Conservation (phyloP, 371 early-diverging fungal genomes). For the Fennellomyces sp. region DNA sequence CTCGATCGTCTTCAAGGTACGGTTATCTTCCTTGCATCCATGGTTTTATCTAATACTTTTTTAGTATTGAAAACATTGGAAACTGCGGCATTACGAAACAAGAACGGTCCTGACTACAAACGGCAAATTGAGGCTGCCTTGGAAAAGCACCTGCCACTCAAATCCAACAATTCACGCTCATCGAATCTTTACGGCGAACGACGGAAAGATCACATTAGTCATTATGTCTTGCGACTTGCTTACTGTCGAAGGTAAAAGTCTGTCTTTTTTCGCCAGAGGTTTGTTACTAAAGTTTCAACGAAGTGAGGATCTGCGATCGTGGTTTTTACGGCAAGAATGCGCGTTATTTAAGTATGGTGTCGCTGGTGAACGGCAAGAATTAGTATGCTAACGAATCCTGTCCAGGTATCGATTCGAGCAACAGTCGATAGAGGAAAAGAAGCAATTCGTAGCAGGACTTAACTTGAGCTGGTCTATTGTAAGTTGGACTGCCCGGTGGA, state of each 20-base stretch:
- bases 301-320: constrained; percentile 83
- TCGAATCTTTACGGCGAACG: constrained; percentile 68
- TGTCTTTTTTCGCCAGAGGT: too few species aligned
- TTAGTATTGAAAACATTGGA: constrained; percentile 86
- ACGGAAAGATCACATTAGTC: constrained; percentile 90
- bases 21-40: neutral
- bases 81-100: constrained; percentile 74
- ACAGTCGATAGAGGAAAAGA: constrained; percentile 57
- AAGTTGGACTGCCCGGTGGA: constrained; percentile 8
- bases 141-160: constrained; percentile 72
- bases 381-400: neutral
- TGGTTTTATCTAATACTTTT: neutral
- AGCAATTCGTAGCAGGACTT: constrained; percentile 54
- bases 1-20: constrained; percentile 89
- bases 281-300: neutral
- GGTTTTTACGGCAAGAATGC: constrained; percentile 91
- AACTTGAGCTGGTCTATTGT: constrained; percentile 63
- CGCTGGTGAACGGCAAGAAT: too few species aligned
- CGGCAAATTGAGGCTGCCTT: constrained; percentile 59
- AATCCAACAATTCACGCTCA: constrained; percentile 46
- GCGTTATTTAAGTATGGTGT: constrained; percentile 79
- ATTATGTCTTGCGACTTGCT: constrained; percentile 92
- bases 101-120: constrained; percentile 64
- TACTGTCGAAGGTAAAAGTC: constrained; percentile 82
- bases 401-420: constrained; percentile 59